phyloP scores from a whole-genome alignment of 164 flowering plant species.

The Aristolochia californica region DNA sequence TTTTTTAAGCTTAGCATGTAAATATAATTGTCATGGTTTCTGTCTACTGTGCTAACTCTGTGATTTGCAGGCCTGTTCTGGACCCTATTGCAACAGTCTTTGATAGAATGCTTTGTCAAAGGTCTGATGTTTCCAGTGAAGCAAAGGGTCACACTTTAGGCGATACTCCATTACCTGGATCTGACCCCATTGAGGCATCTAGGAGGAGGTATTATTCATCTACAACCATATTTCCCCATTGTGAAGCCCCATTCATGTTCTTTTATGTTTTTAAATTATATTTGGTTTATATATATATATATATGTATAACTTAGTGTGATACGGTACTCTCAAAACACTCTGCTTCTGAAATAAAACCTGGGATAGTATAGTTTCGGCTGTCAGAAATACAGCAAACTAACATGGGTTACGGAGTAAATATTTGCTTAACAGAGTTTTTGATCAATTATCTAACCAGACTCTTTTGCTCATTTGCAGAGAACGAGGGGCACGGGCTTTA shows the following conservation, averaged over 20 bases:
- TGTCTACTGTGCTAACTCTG: too few relatives aligned
- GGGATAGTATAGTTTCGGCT: too few relatives aligned
- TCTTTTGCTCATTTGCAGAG: constrained; percentile 31
- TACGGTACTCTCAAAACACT: not conserved
- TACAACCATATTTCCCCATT: not conserved
- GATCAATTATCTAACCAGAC: not conserved
- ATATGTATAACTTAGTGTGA: not conserved
- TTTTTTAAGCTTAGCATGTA: not conserved
- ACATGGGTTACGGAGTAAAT: too few relatives aligned
- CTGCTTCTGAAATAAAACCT: too few relatives aligned
- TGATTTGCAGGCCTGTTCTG: constrained; percentile 65
- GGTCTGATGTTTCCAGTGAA: constrained; percentile 40
- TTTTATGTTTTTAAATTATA: too few relatives aligned
- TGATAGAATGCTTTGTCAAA: constrained; percentile 71
- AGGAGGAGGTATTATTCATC: constrained; percentile 62
- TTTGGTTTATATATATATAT: too few relatives aligned
- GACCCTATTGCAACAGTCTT: constrained; percentile 72
- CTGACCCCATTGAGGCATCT: constrained; percentile 86
- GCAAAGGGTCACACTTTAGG: constrained; percentile 44
- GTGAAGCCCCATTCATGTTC: too few relatives aligned
- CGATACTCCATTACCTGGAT: constrained; percentile 71
- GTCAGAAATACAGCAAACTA: too few relatives aligned
- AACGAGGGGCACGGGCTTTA: constrained; percentile 88
- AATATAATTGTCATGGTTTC: not conserved
- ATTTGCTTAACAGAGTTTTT: not conserved